Evolutionary conservation across 139 green algal genomes (phyloP).

Genomic region (Coccomyxa sp.): DNA sequence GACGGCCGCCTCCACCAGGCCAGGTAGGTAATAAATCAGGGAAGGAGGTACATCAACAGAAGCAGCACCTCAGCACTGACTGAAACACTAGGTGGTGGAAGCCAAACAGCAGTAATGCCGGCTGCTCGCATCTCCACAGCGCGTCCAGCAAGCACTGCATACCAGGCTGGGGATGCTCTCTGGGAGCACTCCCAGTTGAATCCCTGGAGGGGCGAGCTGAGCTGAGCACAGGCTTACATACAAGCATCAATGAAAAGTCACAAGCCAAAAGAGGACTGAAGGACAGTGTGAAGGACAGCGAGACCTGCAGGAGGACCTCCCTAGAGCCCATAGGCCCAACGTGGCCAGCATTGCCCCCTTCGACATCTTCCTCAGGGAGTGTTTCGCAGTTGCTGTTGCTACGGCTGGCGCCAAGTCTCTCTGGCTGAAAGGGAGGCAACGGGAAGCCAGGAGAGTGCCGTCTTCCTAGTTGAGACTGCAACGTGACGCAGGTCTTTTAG

Average conservation of each 20-base stretch:
- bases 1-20: too few relatives aligned
- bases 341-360: background rate
- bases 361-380: background rate
- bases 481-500: too few relatives aligned
- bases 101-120: constrained; percentile 69
- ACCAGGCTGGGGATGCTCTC: background rate
- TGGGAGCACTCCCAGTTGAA: constrained; percentile 16
- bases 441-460: background rate
- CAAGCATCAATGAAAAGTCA: too few relatives aligned
- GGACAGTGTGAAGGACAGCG: too few relatives aligned
- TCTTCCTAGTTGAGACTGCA: background rate
- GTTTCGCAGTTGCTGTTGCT: background rate
- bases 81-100: constrained; percentile 67
- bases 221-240: too few relatives aligned
- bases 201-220: background rate
- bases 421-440: background rate
- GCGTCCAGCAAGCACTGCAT: background rate
- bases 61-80: constrained; percentile 40
- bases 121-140: background rate
- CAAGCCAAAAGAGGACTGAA: too few relatives aligned
- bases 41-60: too few relatives aligned
- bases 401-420: background rate
- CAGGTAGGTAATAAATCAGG: too few relatives aligned
- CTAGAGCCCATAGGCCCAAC: background rate
- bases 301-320: background rate